Percentiles rank a stretch among this genome's conserved stretches.
Evolutionary conservation across 805 yeast species (phyloP).

Genomic region (Candida orba): DNA sequence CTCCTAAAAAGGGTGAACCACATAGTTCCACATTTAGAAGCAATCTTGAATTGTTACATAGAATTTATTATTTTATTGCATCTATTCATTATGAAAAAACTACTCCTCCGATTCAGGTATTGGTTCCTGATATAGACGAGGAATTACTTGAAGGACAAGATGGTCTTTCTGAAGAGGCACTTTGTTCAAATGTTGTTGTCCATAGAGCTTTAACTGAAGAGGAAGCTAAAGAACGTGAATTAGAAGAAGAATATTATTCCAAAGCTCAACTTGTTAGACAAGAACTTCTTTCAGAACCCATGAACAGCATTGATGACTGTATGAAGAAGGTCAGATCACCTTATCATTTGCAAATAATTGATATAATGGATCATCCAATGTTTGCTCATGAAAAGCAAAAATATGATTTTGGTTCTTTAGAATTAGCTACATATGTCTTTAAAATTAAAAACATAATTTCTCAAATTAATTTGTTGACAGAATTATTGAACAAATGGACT

Average conservation of each 20-base stretch:
- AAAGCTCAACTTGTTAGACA: conserved; percentile 57
- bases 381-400: not conserved
- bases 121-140: conserved; percentile 23
- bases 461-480: conserved; percentile 46
- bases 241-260: conserved; percentile 48
- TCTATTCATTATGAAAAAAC: conserved; percentile 59
- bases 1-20: conserved; percentile 18
- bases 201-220: conserved; percentile 18
- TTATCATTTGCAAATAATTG: not conserved
- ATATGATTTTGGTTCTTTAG: conserved; percentile 3
- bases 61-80: conserved; percentile 71
- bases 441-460: conserved; percentile 13
- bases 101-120: conserved; percentile 24
- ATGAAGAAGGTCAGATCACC: conserved; percentile 4
- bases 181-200: conserved; percentile 21
- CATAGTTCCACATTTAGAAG: conserved; percentile 23
- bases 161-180: conserved; percentile 8
- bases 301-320: conserved; percentile 12
- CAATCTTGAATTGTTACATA: conserved; percentile 61
- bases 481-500: conserved; percentile 45
- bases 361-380: not conserved
- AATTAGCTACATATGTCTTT: conserved; percentile 9
- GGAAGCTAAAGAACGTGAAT: conserved; percentile 31
- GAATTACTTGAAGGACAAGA: conserved; percentile 9
- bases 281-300: conserved; percentile 36